Conservation (phyloP, 225 moss, liverwort and hornwort genomes). For the Sphagnum contortum region DNA sequence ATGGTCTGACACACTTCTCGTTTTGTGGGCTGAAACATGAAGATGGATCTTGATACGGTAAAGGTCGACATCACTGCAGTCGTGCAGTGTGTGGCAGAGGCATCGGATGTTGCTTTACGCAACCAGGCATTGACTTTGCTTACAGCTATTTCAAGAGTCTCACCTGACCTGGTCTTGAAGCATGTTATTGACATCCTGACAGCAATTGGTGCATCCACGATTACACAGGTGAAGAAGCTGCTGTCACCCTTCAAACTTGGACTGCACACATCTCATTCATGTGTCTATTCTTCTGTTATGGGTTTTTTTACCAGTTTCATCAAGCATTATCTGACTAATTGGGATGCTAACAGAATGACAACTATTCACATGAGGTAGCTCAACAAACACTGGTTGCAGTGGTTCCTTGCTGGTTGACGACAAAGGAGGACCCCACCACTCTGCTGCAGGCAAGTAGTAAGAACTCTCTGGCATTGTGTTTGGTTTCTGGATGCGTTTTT, state of each 20-base stretch:
- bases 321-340: no score
- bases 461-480: no score
- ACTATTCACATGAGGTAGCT: constrained; percentile 82
- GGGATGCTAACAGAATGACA: constrained; percentile 58
- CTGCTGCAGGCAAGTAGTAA: constrained; percentile 44
- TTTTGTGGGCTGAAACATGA: not conserved
- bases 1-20: not conserved
- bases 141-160: constrained; percentile 54
- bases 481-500: no score
- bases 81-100: constrained; percentile 51
- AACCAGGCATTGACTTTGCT: constrained; percentile 78
- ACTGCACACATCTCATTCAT: no score
- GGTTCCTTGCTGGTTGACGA: constrained; percentile 76
- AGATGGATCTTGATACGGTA: constrained; percentile 2
- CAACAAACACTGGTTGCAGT: constrained; percentile 63
- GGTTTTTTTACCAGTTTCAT: no score
- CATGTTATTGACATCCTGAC: constrained; percentile 70
- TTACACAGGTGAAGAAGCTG: constrained; percentile 52
- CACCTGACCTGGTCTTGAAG: constrained; percentile 64
- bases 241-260: no score
- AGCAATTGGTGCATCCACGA: constrained; percentile 64
- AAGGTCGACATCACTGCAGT: constrained; percentile 47
- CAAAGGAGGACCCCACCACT: constrained; percentile 57
- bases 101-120: constrained; percentile 57
- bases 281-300: no score